Evolutionary conservation across 176 grass and related monocot species (phyloP), one percentile per base, ranked within the genome.

Genomic region (sorghum (Sorghum bicolor)): DNA sequence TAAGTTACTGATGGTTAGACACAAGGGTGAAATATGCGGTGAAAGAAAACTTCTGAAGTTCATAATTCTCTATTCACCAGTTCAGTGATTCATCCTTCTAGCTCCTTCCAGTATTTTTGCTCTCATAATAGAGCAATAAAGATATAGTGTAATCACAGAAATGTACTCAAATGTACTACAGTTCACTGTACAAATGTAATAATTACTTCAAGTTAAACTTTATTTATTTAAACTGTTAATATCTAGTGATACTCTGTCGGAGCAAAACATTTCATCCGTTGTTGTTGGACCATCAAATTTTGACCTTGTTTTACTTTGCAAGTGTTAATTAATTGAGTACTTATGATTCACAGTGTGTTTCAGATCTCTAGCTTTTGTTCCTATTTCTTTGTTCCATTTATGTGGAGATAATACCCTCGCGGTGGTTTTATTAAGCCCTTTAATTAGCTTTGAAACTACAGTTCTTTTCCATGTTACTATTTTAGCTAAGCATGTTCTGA

Each of bases 191-290:
- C 30, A 86, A 61, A 40, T 67, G 25, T 79, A 78, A 19, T 32
- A 24, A 47, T 10, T 45, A 43, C 67, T 69, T 64, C 4, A 62
- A 72, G 61, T 22, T 2, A 8, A 22, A 55, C 11, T 73, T 74
- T 22, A 72, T 74, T 74, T 24, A 17, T 38, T 86, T 65, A 41
- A 48, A 60, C 38, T 83, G 67, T 79, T 79, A 75, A 75, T 74
- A 83, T 68, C 25, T 34, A 52, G 1, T 45, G 38, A 58, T 53
- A 34, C 62, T 61, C 36, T 67, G 33, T 79, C 24, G 16, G 48
- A 39, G 36, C 81, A 40, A 57, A 60, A 32, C 8, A 67, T 78
- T 82, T 55, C 15, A 74, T 19, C 58, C 7, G 17, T 81, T 70
- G 57, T 43, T 38, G 14, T 70, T 68, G 58, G 37, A 9, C 75